Evolutionary conservation across 257 asterid species (phyloP), one percentile per base, ranked within the genome.

Genomic region (Gentiana straminea): DNA sequence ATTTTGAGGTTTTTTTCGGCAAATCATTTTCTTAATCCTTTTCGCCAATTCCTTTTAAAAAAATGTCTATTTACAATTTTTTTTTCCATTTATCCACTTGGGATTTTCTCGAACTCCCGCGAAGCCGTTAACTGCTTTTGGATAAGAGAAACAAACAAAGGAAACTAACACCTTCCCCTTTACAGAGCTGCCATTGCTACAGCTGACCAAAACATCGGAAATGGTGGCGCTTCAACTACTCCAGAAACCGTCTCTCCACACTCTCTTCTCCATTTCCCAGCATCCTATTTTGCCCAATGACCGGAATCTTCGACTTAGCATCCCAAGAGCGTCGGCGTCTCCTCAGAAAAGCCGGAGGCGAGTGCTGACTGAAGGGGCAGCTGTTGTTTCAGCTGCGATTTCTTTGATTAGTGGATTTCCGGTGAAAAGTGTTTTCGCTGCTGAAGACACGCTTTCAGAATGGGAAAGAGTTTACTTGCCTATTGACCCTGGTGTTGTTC

Each of bases 381-480:
- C 65, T 2, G 58, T 55, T 8, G 55, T 60, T 3, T 35, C 64
- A 2, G 55, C 55, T n/a, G 13, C 56, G 3, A 36, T 59, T 59
- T 58, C 64, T 11, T 52, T 65, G 55, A 34, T 59, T 9, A 53
- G 51, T 55, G 37, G 61, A 15, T 33, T 57, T 12, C 47, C 52
- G 5, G 39, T 13, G 8, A 37, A 52, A 3, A 39, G 34, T 48
- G 71, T 56, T 12, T 41, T 61, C 58, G 87, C 89, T 4, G 94
- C 70, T 50, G 91, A 86, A 6, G 78, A 75, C 5, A 67, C 68
- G 41, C 84, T 86, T 8, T 86, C 97, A 5, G 95, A 81, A 73
- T 89, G 97, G 97, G 95, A 83, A 60, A 79, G 94, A 71, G 89
- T 86, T 67, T 81, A 68, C 77, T 75, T 89, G 33, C 95, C 97